Base-by-base conservation (phyloP, 1,284 basidiomycete species). In the Veloporphyrellus conicus region DNA sequence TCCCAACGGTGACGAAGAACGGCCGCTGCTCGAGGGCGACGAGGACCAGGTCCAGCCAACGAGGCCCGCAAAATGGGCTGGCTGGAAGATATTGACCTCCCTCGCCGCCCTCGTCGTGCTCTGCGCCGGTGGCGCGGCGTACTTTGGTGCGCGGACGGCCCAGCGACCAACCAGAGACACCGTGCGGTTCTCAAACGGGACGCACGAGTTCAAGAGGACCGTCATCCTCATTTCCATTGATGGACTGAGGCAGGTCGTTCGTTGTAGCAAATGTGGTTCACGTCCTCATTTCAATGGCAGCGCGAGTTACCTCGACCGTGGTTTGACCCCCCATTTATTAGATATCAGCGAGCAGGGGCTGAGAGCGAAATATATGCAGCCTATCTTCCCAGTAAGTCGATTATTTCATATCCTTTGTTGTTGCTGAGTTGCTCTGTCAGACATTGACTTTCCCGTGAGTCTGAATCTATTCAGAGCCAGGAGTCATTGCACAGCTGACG, bases 371-470 rank as follows among this genome's bases (percentile, higher is more conserved):
- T 86, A 77, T 14, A 84, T 96, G 82, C 76, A 79, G 48, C 89
- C 93, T 18, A 69, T 93, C 15, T 95, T 94, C 58, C 93, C 93
- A 2, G 87, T 88, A 55, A 55, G 84, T 70, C 3, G 2, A 20
- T 37, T 40, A 16, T 20, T 14, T 39, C 28, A 5, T 44, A 12
- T 37, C 15, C 18, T 35, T 49, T 23, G 2, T 37, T n/a, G 16
- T 31, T 3, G 15, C 40, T 63, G 1, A 59, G 6, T 6, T 28
- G 6, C 19, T 34, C 28, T 39, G 14, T 27, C 56, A 90, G 87
- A 89, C 90, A 0, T 68, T 93, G 53, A 95, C 93, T 0, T 96
- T 96, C 60, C 93, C 90, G 79, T 89, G 61, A 74, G 84, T 28
- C n/a, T 11, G n/a, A 34, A 23, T 72, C 33, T 23, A 0, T 19